phyloP scores from a whole-genome alignment of 257 asterid genomes.

The Coffea eugenioides region DNA sequence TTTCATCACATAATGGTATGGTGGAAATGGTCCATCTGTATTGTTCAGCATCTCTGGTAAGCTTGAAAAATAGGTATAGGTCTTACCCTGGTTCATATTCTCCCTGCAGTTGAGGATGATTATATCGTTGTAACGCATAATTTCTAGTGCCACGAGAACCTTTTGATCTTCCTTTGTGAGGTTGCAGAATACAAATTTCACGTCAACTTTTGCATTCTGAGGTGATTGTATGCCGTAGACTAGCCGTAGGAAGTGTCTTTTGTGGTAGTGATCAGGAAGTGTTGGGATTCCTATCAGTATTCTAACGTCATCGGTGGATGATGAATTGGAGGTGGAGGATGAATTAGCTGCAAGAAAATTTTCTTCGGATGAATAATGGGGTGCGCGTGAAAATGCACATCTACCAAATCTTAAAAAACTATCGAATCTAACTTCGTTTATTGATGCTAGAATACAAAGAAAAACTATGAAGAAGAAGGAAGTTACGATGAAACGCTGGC shows the following conservation, averaged over 20 bases:
- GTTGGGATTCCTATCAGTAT: constrained; percentile 73
- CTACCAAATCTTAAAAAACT: constrained; percentile 43
- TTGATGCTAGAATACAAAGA: constrained; percentile 64
- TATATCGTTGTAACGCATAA: constrained; percentile 76
- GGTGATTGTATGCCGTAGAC: constrained; percentile 73
- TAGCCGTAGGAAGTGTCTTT: constrained; percentile 83
- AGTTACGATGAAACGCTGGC: constrained; percentile 47
- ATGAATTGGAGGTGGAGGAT: constrained; percentile 12
- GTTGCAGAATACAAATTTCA: constrained; percentile 85
- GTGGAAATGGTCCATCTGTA: constrained; percentile 44
- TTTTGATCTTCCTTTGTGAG: constrained; percentile 89
- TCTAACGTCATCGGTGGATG: constrained; percentile 43
- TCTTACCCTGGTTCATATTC: constrained; percentile 89
- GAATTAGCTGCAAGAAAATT: constrained; percentile 5
- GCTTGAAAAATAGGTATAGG: constrained; percentile 77
- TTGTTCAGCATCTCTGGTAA: constrained; percentile 48
- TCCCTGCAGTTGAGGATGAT: constrained; percentile 79
- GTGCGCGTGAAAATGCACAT: constrained; percentile 39
- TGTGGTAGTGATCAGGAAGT: constrained; percentile 84
- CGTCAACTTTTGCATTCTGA: constrained; percentile 56
- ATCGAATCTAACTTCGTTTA: constrained; percentile 62
- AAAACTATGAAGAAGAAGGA: constrained; percentile 58
- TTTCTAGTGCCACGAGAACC: constrained; percentile 73
- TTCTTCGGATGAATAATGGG: constrained; percentile 1
- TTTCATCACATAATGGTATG: constrained; percentile 82